phyloP scores from a whole-genome alignment of 1,284 basidiomycete genomes.

The Tilletia setariae region DNA sequence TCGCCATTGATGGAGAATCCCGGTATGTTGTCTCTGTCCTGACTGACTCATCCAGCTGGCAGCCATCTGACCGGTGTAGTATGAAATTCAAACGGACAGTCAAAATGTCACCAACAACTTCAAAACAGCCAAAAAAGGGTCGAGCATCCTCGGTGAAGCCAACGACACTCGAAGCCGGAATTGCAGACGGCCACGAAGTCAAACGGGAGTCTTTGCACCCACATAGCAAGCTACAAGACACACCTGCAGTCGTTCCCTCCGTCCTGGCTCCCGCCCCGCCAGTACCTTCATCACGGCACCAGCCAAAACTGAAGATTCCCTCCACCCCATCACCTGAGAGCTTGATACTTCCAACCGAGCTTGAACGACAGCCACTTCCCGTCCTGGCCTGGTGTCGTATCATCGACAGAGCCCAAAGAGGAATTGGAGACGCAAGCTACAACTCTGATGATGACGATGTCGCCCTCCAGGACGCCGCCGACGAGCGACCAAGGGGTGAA shows the following conservation, averaged over 20 bases:
- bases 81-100: too few relatives aligned
- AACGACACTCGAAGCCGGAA: background rate
- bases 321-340: too few relatives aligned
- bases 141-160: slow-evolving; percentile 7
- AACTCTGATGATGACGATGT: slow-evolving; percentile 43
- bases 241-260: background rate
- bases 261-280: background rate
- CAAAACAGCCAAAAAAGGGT: background rate
- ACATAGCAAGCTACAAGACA: too few relatives aligned
- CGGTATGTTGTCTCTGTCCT: too few relatives aligned
- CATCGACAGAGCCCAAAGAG: slow-evolving; percentile 40
- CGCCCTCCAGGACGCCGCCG: slow-evolving; percentile 33
- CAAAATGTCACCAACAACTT: too few relatives aligned
- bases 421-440: slow-evolving; percentile 48
- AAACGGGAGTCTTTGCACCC: too few relatives aligned
- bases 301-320: background rate
- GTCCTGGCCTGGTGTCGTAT: slow-evolving; percentile 42
- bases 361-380: slow-evolving; percentile 21
- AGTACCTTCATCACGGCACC: background rate
- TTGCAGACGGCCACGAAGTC: background rate
- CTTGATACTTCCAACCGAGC: background rate
- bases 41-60: too few relatives aligned
- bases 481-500: slow-evolving; percentile 10
- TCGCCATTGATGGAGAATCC: too few relatives aligned
- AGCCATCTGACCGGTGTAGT: too few relatives aligned